Percentiles rank a stretch among this genome's conserved stretches.
These are phyloP conservation scores for Flagelloscypha sp. DNA, from an alignment of 768 basidiomycete genomes.

Conservation along the genomic window DNA sequence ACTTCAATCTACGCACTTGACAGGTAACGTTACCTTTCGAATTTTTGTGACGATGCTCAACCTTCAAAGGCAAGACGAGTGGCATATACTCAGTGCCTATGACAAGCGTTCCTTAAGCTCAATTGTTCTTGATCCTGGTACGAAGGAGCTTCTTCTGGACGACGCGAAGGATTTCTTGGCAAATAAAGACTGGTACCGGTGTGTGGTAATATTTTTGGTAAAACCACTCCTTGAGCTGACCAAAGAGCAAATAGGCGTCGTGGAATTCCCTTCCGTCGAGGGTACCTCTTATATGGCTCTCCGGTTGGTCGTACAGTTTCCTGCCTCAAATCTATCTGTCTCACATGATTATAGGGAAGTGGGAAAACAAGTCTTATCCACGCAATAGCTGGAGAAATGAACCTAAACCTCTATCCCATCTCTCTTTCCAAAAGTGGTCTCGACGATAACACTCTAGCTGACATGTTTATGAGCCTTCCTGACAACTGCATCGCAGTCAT, in stretches of 20 bases:
- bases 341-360: too few species aligned
- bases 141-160: slow-evolving; percentile 54
- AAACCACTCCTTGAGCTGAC: too few species aligned
- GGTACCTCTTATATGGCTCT: slow-evolving; percentile 48
- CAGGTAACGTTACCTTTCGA: slow-evolving; percentile 17
- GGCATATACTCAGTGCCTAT: slow-evolving; percentile 48
- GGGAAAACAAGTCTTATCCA: slow-evolving; percentile 79
- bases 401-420: slow-evolving; percentile 64
- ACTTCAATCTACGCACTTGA: slow-evolving; percentile 49
- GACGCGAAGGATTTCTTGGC: slow-evolving; percentile 66
- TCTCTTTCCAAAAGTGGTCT: slow-evolving; percentile 56
- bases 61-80: slow-evolving; percentile 25
- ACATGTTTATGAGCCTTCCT: slow-evolving; percentile 55
- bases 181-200: slow-evolving; percentile 65
- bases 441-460: slow-evolving; percentile 51
- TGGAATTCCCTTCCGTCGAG: slow-evolving; percentile 76
- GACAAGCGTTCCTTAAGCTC: slow-evolving; percentile 60
- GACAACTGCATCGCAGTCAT: slow-evolving; percentile 67
- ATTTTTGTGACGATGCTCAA: background rate
- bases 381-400: slow-evolving; percentile 66
- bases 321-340: slow-evolving; percentile 5
- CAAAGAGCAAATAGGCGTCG: slow-evolving; percentile 31
- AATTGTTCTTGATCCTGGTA: slow-evolving; percentile 62
- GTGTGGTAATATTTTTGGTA: too few species aligned
- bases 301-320: slow-evolving; percentile 3